Evolutionary conservation across 306 rosid species (phyloP), one percentile per base, ranked within the genome.

Genomic region (Pterocarpus macrocarpus): DNA sequence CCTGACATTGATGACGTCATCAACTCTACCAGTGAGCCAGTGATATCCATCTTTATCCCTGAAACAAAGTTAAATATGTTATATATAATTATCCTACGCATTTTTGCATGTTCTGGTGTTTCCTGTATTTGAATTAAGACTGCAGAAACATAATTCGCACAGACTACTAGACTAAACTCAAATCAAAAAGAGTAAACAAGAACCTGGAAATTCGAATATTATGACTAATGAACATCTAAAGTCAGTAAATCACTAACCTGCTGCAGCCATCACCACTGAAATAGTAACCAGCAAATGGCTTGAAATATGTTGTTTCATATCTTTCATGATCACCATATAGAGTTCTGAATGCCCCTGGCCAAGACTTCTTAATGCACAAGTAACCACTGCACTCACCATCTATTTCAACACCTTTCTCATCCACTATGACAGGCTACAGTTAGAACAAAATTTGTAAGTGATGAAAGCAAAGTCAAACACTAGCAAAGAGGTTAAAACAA

Each of bases 1-100:
- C 99, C 99, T 93, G 73, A 96, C 99, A 85, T 96, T 96, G 84
- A 96, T 96, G 79, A 96, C 99, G 79, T 96, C 99, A 14, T 96
- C 98, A 85, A 96, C 99, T 86, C 99, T 90, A 87, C 99, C 99
- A 10, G 99, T 96, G 58, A 96, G 98, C 99, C 99, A 96, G 69
- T 92, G 86, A 81, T 89, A 96, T 81, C 99, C 99, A 81, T 96
- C 98, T 85, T 93, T 93, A 87, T 96, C 99, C 94, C 99, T 96
- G 85, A 71, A 86, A 80, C 80, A 87, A 35, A 79, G 67, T 81
- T 81, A 61, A 63, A 64, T 61, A 67, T 38, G 28, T 50, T 86
- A 73, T 88, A 76, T 66, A 86, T 50, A 73, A 64, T 56, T 52
- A 84, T 69, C 49, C 35, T 41, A 79, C 34, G 69, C 32, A 73